These are phyloP conservation scores for Eucalyptus caleyi DNA, from an alignment of 345 rosid genomes.

Conservation along the genomic window DNA sequence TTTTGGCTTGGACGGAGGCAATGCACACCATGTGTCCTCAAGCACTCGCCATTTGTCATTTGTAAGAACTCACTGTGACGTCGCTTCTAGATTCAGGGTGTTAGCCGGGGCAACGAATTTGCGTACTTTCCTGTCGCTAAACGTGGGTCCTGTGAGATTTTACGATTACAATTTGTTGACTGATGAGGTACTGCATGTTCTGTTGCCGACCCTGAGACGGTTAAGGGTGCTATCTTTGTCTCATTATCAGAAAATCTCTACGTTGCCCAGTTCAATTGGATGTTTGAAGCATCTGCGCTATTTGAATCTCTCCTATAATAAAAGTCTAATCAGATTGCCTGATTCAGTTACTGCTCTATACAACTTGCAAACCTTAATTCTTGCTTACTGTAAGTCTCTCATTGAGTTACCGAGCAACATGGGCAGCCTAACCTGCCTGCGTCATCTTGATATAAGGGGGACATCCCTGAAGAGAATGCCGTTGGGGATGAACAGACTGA, in stretches of 20 bases:
- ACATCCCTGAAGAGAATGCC: conserved; percentile 7
- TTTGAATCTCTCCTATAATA: neutral
- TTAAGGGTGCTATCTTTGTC: conserved; percentile 2
- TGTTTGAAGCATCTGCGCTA: neutral
- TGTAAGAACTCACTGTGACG: neutral
- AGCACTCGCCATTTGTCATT: neutral
- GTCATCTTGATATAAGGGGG: conserved; percentile 1
- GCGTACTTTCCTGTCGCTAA: neutral
- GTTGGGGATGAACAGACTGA: neutral
- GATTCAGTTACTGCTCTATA: neutral
- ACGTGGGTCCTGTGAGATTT: neutral
- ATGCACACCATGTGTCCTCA: neutral
- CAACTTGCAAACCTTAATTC: conserved; percentile 7
- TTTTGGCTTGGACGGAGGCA: neutral
- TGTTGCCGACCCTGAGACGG: neutral
- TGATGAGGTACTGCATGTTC: neutral
- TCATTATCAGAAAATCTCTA: neutral
- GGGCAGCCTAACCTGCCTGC: neutral
- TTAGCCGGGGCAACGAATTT: neutral
- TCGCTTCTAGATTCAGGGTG: neutral
- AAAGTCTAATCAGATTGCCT: neutral
- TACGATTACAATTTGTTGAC: neutral
- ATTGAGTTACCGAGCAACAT: neutral
- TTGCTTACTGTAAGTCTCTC: neutral
- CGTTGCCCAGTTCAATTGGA: neutral